Conservation (phyloP, 768 basidiomycete genomes). For the Lentinula lateritia region DNA sequence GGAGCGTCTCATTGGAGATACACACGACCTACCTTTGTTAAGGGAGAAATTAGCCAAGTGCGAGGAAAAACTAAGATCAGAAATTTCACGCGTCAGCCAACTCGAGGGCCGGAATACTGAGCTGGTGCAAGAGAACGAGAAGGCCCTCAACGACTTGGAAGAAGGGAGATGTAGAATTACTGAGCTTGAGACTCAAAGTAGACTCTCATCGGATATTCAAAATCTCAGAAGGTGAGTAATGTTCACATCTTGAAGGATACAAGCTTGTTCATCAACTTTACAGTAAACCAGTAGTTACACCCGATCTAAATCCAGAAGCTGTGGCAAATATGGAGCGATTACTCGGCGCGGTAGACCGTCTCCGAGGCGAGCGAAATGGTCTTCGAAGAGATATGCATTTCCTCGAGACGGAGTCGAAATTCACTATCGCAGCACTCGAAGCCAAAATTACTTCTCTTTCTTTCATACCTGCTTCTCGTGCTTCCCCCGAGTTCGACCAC, state of each 20-base stretch:
- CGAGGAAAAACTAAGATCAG: slow-evolving; percentile 35
- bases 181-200: slow-evolving; percentile 16
- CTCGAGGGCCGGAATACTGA: slow-evolving; percentile 38
- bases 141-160: slow-evolving; percentile 38
- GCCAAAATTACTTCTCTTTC: slow-evolving; percentile 34
- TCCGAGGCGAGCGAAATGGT: slow-evolving; percentile 61
- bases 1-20: slow-evolving; percentile 40
- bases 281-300: not conserved
- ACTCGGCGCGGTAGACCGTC: slow-evolving; percentile 56
- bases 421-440: slow-evolving; percentile 56
- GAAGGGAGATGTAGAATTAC: slow-evolving; percentile 27
- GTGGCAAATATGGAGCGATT: slow-evolving; percentile 48
- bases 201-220: slow-evolving; percentile 16
- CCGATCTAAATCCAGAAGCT: slow-evolving; percentile 20
- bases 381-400: slow-evolving; percentile 64
- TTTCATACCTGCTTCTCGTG: slow-evolving; percentile 12
- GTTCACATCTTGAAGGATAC: not conserved
- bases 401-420: slow-evolving; percentile 59
- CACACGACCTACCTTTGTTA: slow-evolving; percentile 30
- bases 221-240: slow-evolving; percentile 10
- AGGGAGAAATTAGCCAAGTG: slow-evolving; percentile 34
- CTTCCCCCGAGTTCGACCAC: not conserved
- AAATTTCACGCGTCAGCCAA: slow-evolving; percentile 32
- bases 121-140: slow-evolving; percentile 52
- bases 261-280: not conserved